Evolutionary conservation across 768 basidiomycete genomes (phyloP).

Genomic region (Kwoniella shandongensis): DNA sequence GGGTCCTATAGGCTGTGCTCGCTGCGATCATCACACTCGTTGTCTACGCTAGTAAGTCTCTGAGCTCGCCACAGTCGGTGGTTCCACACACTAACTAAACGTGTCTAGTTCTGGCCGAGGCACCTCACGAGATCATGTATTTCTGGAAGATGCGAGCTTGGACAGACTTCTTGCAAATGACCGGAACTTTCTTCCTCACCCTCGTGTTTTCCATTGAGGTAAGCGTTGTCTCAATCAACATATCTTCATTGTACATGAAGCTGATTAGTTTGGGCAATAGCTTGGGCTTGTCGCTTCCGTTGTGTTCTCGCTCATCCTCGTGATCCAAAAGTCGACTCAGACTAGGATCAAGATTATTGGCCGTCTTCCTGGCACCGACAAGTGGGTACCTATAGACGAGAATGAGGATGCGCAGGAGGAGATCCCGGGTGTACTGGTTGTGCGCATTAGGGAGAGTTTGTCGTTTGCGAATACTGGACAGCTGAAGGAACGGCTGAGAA

Average conservation of each 20-base stretch:
- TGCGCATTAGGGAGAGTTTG: conserved; percentile 83
- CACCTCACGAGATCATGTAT: conserved; percentile 80
- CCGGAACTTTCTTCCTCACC: conserved; percentile 80
- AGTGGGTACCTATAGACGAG: conserved; percentile 88
- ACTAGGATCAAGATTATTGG: conserved; percentile 90
- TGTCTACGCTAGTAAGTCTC: conserved; percentile 64
- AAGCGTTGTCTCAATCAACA: conserved; percentile 11
- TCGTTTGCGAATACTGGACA: conserved; percentile 97
- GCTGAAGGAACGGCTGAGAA: conserved; percentile 67
- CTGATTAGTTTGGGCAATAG: conserved; percentile 21
- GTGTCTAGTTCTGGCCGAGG: conserved; percentile 42
- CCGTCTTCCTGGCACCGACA: conserved; percentile 78
- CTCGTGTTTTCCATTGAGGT: conserved; percentile 85
- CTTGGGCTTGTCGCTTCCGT: conserved; percentile 87
- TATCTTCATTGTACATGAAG: background rate
- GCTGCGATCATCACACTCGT: conserved; percentile 72
- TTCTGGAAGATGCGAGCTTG: conserved; percentile 92
- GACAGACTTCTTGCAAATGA: conserved; percentile 83
- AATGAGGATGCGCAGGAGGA: conserved; percentile 71
- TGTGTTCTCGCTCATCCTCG: conserved; percentile 80
- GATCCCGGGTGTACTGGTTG: conserved; percentile 62
- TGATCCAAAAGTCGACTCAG: conserved; percentile 84
- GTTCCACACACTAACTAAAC: background rate
- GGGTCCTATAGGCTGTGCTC: conserved; percentile 34
- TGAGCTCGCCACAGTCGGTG: background rate